Evolutionary conservation across 306 rosid genomes (phyloP).

Genomic region (Oemleria cerasiformis): DNA sequence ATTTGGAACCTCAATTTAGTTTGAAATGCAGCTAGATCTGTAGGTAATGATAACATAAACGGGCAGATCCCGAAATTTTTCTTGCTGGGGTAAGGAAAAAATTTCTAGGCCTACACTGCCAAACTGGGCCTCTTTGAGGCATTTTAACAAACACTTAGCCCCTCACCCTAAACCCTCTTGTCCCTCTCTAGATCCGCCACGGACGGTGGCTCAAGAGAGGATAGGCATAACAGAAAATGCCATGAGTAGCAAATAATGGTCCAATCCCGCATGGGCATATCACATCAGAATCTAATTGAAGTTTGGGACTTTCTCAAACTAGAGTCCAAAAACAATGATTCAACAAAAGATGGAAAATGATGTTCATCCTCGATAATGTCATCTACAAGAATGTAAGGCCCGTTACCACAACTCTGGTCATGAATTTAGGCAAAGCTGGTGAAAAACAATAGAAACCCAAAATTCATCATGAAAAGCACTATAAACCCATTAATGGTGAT

Average conservation of each 20-base stretch:
- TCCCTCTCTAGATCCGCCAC: neutral
- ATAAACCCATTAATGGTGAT: neutral
- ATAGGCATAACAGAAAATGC: slow-evolving; percentile 3
- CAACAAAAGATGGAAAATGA: neutral
- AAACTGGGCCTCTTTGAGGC: neutral
- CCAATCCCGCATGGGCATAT: slow-evolving; percentile 4
- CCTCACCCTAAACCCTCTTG: neutral
- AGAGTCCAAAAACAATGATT: slow-evolving; percentile 7
- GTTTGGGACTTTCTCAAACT: neutral
- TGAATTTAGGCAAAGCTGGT: neutral
- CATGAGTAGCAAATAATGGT: slow-evolving; percentile 5
- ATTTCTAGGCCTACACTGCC: neutral
- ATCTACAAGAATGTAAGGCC: neutral
- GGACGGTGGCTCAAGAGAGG: neutral
- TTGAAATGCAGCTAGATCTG: slow-evolving; percentile 9
- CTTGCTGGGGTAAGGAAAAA: too few species aligned
- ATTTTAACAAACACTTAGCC: neutral
- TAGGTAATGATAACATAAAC: slow-evolving; percentile 4
- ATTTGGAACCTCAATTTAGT: neutral
- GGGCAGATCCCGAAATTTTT: neutral
- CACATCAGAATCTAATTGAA: neutral
- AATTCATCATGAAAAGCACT: neutral
- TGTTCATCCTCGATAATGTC: neutral
- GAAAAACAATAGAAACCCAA: slow-evolving; percentile 6
- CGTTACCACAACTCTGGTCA: slow-evolving; percentile 7